These are phyloP conservation scores for Phytophthora idaei DNA, from an alignment of 352 stramenopile genomes.

Conservation along the genomic window DNA sequence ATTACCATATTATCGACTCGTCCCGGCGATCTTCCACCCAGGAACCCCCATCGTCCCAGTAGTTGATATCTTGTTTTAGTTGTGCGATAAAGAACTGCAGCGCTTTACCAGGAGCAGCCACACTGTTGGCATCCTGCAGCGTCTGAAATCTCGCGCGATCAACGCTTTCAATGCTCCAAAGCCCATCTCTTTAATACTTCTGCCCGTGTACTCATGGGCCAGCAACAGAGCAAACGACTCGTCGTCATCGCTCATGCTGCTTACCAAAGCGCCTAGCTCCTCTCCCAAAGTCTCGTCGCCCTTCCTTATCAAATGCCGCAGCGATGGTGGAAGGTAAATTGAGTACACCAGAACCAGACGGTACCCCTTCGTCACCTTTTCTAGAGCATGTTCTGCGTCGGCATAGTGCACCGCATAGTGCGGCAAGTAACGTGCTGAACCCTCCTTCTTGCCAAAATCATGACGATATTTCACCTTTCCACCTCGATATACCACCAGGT, in stretches of 20 bases:
- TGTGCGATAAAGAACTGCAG: constrained; percentile 21
- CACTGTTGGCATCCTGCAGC: constrained; percentile 21
- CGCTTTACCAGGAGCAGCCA: background rate
- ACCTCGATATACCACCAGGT: constrained; percentile 21
- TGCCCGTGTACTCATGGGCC: constrained; percentile 17
- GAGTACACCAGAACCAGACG: background rate
- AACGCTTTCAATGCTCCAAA: constrained; percentile 11
- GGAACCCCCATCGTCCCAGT: constrained; percentile 2
- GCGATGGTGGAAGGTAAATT: background rate
- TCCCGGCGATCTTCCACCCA: background rate
- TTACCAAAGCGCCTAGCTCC: constrained; percentile 5
- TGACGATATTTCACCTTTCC: constrained; percentile 13
- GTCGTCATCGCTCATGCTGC: background rate
- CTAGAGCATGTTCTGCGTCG: constrained; percentile 13
- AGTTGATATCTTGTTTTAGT: constrained; percentile 8
- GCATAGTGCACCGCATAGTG: constrained; percentile 27
- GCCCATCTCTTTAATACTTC: constrained; percentile 11
- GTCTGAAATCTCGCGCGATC: constrained; percentile 14
- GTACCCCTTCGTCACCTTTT: constrained; percentile 20
- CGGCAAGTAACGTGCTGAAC: background rate
- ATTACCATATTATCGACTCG: background rate
- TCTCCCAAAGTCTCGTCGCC: constrained; percentile 4
- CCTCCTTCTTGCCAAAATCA: constrained; percentile 22
- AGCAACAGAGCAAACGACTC: constrained; percentile 24
- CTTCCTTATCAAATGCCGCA: background rate